Base-by-base conservation (phyloP, 2,329 filamentous ascomycete species). In the Niveomyces coronatus region DNA sequence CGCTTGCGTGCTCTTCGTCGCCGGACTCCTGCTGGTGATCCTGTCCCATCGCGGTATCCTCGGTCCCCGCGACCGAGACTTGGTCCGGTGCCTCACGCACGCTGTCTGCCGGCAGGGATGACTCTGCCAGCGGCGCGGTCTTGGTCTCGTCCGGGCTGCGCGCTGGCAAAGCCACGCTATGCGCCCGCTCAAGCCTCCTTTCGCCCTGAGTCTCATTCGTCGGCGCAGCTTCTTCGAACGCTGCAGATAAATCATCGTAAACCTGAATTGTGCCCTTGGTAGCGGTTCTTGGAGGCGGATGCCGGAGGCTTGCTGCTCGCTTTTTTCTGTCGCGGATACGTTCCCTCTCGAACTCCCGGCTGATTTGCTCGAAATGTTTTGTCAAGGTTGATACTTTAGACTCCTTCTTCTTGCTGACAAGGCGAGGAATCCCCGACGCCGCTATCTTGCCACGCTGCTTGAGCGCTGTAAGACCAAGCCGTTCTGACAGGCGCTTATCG, bases 221-320 rank as follows among this genome's bases (percentile, higher is more conserved):
- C 13, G 75, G 73, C 11, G 77, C 77, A 35, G 76, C 74, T 53
- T 94, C 87, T 48, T 87, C 82, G 9, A 95, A 88, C 15, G 93
- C 91, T 57, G 95, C 87, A 41, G 88, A 81, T 4, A 94, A 85
- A 56, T 94, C 86, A 48, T 85, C 83, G 55, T 96, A 98, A 8
- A 98, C 87, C 57, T 96, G 85, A 13, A 98, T 88, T 43, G 93
- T 89, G 6, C 91, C 88, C 51, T 88, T 91, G n/a, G 89, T 93
- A 14, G 86, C 88, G 28, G 87, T 85, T 46, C 91, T 76, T 15
- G 91, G 89, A 16, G 77, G 61, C 55, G 85, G 85, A 55, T 74
- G 69, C 30, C 71, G 67, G 53, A 82, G 79, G 52, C 80, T 86
- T 31, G 85, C 83, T 18, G 85, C 84, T 42, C 85, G 70, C 55